Conservation (phyloP, 2,329 filamentous ascomycete species). For the Davidsoniella australis region DNA sequence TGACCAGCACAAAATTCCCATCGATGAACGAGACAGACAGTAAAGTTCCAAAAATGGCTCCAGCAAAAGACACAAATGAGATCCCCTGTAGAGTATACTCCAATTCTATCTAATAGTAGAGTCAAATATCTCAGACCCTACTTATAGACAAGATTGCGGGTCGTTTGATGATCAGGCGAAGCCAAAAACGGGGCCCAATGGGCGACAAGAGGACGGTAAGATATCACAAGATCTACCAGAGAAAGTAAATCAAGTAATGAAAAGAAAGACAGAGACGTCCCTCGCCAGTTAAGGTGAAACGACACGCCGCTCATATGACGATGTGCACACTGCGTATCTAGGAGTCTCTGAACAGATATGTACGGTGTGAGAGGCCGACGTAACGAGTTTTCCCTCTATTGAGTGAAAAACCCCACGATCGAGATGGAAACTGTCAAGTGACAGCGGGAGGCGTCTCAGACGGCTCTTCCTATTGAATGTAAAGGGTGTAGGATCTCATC, state of each 20-base stretch:
- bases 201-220: too few species aligned
- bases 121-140: too few species aligned
- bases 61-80: background rate
- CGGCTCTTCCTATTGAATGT: conserved; percentile 25
- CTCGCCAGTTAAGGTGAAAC: background rate
- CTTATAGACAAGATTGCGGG: too few species aligned
- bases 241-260: background rate
- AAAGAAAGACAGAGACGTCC: background rate
- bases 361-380: conserved; percentile 11
- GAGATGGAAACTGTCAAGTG: conserved; percentile 14
- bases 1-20: background rate
- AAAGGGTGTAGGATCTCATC: conserved; percentile 22
- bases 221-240: background rate
- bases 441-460: conserved; percentile 20
- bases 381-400: conserved; percentile 2
- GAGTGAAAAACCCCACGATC: conserved; percentile 13
- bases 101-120: too few species aligned
- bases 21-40: background rate
- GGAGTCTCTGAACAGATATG: conserved; percentile 3
- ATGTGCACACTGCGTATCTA: conserved; percentile 18
- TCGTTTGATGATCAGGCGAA: too few species aligned
- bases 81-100: background rate
- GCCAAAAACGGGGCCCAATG: too few species aligned
- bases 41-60: too few species aligned
- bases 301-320: conserved; percentile 18